Conservation (phyloP, 352 stramenopile species). For the Phytophthora palmivora region DNA sequence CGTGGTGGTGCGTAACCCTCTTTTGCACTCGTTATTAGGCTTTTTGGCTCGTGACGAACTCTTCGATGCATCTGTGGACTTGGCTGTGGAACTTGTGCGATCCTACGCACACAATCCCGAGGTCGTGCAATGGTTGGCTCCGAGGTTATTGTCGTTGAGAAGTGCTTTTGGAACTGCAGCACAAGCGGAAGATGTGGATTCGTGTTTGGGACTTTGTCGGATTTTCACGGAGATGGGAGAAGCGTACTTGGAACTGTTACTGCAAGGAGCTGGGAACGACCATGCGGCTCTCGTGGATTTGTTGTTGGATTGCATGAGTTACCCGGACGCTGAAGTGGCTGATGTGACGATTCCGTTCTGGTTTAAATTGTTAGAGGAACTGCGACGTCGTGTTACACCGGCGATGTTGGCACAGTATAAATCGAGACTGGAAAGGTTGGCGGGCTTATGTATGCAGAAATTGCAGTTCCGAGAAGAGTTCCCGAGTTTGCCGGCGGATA, state of each 20-base stretch:
- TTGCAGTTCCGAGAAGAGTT: conserved; percentile 83
- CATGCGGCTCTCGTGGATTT: conserved; percentile 80
- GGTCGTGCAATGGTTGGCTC: conserved; percentile 85
- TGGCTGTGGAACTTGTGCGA: conserved; percentile 81
- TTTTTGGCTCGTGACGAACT: conserved; percentile 80
- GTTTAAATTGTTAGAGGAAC: conserved; percentile 67
- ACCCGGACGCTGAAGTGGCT: conserved; percentile 78
- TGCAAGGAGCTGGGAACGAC: conserved; percentile 51
- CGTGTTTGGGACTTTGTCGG: conserved; percentile 79
- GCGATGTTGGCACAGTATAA: conserved; percentile 52
- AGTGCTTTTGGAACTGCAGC: conserved; percentile 58
- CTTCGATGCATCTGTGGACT: conserved; percentile 85
- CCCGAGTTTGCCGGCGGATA: conserved; percentile 62
- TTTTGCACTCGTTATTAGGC: conserved; percentile 70
- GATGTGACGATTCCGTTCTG: conserved; percentile 90
- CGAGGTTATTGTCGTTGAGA: conserved; percentile 74
- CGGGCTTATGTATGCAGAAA: conserved; percentile 82
- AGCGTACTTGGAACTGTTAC: conserved; percentile 80
- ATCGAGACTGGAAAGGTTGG: conserved; percentile 60
- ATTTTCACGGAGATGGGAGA: conserved; percentile 93
- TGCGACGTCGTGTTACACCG: conserved; percentile 37
- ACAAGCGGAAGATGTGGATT: conserved; percentile 73
- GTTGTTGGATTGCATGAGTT: conserved; percentile 90
- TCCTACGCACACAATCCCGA: conserved; percentile 53
- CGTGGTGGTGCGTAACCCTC: conserved; percentile 63